These are phyloP conservation scores for Leccinum colubrinum DNA, from an alignment of 1,284 basidiomycete genomes.

Conservation along the genomic window DNA sequence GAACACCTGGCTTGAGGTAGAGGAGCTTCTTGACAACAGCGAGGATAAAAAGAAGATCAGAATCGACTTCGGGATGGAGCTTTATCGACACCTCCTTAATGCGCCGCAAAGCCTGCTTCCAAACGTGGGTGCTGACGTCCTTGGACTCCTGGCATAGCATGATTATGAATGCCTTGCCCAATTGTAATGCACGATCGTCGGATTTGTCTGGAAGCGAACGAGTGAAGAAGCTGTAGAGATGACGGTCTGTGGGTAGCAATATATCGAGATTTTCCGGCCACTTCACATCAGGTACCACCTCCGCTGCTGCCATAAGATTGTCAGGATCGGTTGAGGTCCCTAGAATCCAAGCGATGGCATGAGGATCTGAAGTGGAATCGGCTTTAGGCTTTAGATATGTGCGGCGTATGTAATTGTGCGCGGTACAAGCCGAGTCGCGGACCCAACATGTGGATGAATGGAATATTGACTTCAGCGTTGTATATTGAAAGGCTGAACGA, in stretches of 20 bases:
- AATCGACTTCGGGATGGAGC: no score
- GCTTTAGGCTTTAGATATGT: background rate
- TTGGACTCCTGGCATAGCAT: no score
- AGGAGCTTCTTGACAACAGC: no score
- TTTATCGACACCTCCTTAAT: no score
- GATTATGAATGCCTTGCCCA: no score
- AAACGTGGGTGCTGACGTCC: no score
- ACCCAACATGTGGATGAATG: background rate
- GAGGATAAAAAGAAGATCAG: no score
- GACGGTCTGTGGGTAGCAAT: slow-evolving; percentile 3
- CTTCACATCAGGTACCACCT: slow-evolving; percentile 7
- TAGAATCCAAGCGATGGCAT: slow-evolving; percentile 12
- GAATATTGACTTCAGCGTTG: background rate
- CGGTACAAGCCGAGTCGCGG: background rate
- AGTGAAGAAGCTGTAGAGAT: background rate
- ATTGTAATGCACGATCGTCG: no score
- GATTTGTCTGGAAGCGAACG: no score
- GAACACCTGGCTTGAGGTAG: no score
- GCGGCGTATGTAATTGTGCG: background rate
- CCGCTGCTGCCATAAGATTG: slow-evolving; percentile 10
- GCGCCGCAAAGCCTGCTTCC: no score
- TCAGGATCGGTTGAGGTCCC: slow-evolving; percentile 15
- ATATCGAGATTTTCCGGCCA: slow-evolving; percentile 11
- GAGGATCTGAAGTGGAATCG: background rate
- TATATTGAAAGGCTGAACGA: background rate